Evolutionary conservation across 257 asterid species (phyloP).

Genomic region (Nicotiana attenuata): DNA sequence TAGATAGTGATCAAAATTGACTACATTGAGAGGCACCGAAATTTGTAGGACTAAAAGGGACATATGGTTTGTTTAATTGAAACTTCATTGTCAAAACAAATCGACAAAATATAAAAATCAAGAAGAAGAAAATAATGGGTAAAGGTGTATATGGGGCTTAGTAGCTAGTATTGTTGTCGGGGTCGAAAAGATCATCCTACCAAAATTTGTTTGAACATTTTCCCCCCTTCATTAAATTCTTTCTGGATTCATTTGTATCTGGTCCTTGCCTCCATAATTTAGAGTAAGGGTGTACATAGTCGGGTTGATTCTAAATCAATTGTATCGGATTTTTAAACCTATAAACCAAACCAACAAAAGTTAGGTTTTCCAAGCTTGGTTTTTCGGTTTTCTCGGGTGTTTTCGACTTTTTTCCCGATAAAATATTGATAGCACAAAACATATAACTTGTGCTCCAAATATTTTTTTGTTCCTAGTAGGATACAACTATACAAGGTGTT

Average conservation of each 20-base stretch:
- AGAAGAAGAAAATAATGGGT: not conserved
- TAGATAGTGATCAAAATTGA: not conserved
- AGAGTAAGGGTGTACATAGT: too few species aligned
- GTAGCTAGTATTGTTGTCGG: not conserved
- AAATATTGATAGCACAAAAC: too few species aligned
- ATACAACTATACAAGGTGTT: too few species aligned
- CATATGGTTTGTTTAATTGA: not conserved
- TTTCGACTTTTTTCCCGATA: too few species aligned
- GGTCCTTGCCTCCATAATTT: not conserved
- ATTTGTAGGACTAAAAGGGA: not conserved
- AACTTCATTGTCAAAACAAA: not conserved
- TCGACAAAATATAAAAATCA: constrained; percentile 8
- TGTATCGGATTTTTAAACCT: too few species aligned
- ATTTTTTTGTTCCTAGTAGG: too few species aligned
- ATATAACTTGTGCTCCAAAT: too few species aligned
- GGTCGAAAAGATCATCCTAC: not conserved
- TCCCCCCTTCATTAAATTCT: not conserved
- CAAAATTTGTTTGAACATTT: not conserved
- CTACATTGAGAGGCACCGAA: not conserved
- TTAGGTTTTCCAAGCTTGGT: too few species aligned
- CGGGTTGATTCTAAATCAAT: too few species aligned
- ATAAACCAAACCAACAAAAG: too few species aligned
- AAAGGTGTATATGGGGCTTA: not conserved
- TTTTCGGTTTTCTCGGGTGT: too few species aligned
- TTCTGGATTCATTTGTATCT: not conserved